These are phyloP conservation scores for Artemisia argyi DNA, from an alignment of 129 eudicot species.

Conservation along the genomic window DNA sequence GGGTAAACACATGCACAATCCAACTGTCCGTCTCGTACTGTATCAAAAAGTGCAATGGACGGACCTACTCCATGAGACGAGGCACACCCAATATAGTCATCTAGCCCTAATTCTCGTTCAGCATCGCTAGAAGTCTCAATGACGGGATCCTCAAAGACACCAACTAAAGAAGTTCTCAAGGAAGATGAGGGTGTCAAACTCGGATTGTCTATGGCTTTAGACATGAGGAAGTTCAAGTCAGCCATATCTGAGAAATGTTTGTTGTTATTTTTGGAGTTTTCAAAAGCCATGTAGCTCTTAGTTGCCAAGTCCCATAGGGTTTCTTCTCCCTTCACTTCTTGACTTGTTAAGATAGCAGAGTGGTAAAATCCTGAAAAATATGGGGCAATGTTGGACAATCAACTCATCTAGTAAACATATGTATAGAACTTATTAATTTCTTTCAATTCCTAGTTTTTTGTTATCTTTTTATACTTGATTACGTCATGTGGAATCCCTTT, in stretches of 20 bases:
- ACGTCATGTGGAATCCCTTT: too few relatives aligned
- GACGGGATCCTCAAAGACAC: constrained; percentile 56
- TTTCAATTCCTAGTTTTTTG: neutral
- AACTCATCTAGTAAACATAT: too few relatives aligned
- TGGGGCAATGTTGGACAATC: neutral
- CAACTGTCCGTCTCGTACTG: constrained; percentile 37
- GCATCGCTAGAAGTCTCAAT: constrained; percentile 29
- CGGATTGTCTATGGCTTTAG: constrained; percentile 57
- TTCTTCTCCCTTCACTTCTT: constrained; percentile 48
- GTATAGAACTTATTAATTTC: neutral
- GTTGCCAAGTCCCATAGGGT: constrained; percentile 54
- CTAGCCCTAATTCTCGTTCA: constrained; percentile 45
- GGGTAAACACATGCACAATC: constrained; percentile 55
- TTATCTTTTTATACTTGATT: too few relatives aligned
- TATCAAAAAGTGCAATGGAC: constrained; percentile 45
- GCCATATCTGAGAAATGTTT: constrained; percentile 58
- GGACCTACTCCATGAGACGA: constrained; percentile 50
- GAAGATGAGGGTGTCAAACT: constrained; percentile 55
- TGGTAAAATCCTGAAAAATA: constrained; percentile 53
- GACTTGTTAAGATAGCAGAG: constrained; percentile 49
- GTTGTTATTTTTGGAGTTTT: constrained; percentile 37
- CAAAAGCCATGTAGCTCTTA: constrained; percentile 39
- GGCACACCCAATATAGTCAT: constrained; percentile 45
- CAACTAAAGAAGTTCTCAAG: constrained; percentile 43
- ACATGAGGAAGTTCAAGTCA: constrained; percentile 57